Base-by-base conservation (phyloP, 495 filamentous ascomycete species). In the Xylaria palmicola region DNA sequence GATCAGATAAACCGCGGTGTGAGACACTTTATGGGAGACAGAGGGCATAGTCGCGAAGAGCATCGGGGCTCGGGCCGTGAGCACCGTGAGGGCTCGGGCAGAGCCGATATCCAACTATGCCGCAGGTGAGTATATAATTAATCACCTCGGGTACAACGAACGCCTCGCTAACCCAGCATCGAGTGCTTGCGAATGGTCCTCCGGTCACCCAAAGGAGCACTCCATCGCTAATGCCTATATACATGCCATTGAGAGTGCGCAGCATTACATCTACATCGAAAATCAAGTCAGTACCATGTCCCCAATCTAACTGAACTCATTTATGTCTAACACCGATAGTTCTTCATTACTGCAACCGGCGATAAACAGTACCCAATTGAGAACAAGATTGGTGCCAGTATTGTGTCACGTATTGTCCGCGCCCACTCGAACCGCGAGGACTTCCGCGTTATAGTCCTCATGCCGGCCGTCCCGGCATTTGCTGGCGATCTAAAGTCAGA, bases 241-340 rank as follows among this genome's bases (percentile, higher is more conserved):
- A 37, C 84, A 90, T 51, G 82, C 89, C 32, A 97, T 98, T 69
- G 81, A 79, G 22, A 88, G 90, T 63, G 91, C 89, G 41, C 72
- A 88, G 71, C 90, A 96, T 71, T 96, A 90, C 65, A 74, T 97
- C 37, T 97, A 97, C 74, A 97, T 97, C 17, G 93, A 97, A 75
- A 97, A 97, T 66, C 93, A 97, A 72, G 77, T 77, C 51, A 17
- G 68, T 37, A 17, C 6, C 24, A 49, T 15, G 19, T 7, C 39
- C 29, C 29, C 17, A 15, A 26, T 27, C 17, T 10, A 4, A 17
- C 0, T n/a, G 7, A 10, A 15, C 2, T 13, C 5, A 36, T 6
- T 19, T n/a, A 12, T 17, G 10, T 29, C 68, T 71, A 65, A 71
- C 39, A 30, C 8, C 7, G 7, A 15, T 20, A 81, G 74, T 97